These are phyloP conservation scores for Inosperma sp. DNA, from an alignment of 768 basidiomycete species.

Conservation along the genomic window DNA sequence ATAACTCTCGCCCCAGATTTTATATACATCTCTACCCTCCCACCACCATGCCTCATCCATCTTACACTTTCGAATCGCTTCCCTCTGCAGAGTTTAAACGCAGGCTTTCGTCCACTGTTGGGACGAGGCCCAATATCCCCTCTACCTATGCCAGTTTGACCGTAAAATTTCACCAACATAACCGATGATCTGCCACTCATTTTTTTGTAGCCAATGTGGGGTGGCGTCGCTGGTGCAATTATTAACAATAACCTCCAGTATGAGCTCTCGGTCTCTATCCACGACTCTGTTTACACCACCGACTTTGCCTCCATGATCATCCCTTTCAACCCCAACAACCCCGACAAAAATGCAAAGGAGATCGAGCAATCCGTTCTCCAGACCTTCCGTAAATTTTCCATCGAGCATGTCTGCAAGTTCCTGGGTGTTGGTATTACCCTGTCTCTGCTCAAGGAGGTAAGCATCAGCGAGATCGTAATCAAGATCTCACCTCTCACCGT, in stretches of 20 bases:
- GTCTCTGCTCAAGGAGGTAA: constrained; percentile 62
- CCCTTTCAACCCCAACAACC: constrained; percentile 46
- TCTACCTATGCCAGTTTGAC: constrained; percentile 60
- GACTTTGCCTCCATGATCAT: constrained; percentile 63
- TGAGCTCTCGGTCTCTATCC: constrained; percentile 74
- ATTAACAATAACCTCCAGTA: constrained; percentile 55
- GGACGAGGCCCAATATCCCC: constrained; percentile 49
- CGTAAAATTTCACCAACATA: constrained; percentile 38
- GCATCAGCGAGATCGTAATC: constrained; percentile 15
- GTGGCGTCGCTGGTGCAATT: constrained; percentile 64
- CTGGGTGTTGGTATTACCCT: constrained; percentile 78
- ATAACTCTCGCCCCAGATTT: constrained; percentile 19
- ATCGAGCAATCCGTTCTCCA: constrained; percentile 64
- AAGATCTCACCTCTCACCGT: constrained; percentile 18
- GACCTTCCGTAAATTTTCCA: constrained; percentile 66
- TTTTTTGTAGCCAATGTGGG: constrained; percentile 75
- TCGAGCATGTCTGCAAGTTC: constrained; percentile 81
- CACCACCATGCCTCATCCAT: constrained; percentile 47
- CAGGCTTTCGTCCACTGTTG: constrained; percentile 58
- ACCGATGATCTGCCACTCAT: constrained; percentile 19
- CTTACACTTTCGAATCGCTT: constrained; percentile 54
- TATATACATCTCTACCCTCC: constrained; percentile 23
- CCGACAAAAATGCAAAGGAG: constrained; percentile 50
- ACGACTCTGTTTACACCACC: constrained; percentile 82
- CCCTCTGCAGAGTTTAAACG: constrained; percentile 59